phyloP scores from a whole-genome alignment of 805 yeast genomes.

The Cyberlindnera maritima region DNA sequence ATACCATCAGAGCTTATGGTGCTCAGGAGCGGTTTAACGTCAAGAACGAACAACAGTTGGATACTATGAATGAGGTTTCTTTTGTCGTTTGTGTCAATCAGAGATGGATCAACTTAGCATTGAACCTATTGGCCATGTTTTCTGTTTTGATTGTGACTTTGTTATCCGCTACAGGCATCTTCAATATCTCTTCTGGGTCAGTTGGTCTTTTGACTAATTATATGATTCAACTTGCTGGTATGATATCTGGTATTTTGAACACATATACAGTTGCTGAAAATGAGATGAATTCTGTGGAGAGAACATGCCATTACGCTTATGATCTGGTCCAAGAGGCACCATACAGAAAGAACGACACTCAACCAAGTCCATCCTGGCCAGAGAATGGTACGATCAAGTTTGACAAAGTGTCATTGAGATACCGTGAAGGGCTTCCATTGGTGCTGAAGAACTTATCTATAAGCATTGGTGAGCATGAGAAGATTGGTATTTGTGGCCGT shows the following conservation, averaged over 20 bases:
- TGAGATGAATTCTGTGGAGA: conserved; percentile 74
- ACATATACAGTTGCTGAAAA: conserved; percentile 66
- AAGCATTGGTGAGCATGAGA: conserved; percentile 52
- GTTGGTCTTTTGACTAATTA: conserved; percentile 68
- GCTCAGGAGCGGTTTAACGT: conserved; percentile 41
- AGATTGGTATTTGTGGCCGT: conserved; percentile 70
- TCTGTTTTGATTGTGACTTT: conserved; percentile 53
- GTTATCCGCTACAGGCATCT: conserved; percentile 55
- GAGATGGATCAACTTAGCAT: conserved; percentile 63
- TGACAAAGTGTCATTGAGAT: conserved; percentile 47
- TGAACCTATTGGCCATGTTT: conserved; percentile 49
- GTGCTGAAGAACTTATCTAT: conserved; percentile 48
- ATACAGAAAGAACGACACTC: conserved; percentile 36
- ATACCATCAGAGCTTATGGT: conserved; percentile 58
- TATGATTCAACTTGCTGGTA: conserved; percentile 45
- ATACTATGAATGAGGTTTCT: conserved; percentile 65
- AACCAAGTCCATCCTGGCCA: conserved; percentile 20
- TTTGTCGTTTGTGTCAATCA: conserved; percentile 50
- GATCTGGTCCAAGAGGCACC: conserved; percentile 67
- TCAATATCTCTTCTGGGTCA: conserved; percentile 54
- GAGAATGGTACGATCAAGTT: conserved; percentile 37
- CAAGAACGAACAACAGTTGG: conserved; percentile 44
- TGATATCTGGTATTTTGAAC: conserved; percentile 38
- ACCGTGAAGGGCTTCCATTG: conserved; percentile 57
- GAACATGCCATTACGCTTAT: conserved; percentile 62